Evolutionary conservation across 176 grass and related monocot genomes (phyloP).

Genomic region (Lolium rigidum): DNA sequence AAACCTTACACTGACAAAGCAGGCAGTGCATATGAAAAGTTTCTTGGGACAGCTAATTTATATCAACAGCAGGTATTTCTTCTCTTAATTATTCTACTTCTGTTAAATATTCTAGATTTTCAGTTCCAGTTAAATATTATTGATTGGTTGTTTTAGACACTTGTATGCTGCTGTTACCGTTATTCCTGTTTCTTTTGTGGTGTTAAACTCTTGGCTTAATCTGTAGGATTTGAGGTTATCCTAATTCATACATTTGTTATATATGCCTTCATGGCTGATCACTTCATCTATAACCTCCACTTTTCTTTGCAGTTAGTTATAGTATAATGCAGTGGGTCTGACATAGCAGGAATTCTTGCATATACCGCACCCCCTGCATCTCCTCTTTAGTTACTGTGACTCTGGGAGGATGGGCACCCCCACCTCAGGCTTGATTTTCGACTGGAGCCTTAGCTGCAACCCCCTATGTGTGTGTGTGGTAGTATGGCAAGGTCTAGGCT

Average conservation of each 20-base stretch:
- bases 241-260: constrained; percentile 29
- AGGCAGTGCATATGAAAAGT: constrained; percentile 45
- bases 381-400: background rate
- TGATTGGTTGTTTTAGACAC: background rate
- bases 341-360: background rate
- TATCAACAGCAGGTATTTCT: constrained; percentile 78
- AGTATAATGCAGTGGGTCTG: background rate
- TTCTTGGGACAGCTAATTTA: constrained; percentile 58
- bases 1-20: constrained; percentile 73
- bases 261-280: background rate
- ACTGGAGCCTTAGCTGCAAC: no score
- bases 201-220: no score
- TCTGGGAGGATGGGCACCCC: background rate
- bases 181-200: background rate
- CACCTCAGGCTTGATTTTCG: background rate
- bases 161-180: background rate
- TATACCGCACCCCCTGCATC: background rate
- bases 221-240: background rate
- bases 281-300: background rate
- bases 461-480: background rate
- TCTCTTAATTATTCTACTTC: constrained; percentile 10
- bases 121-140: background rate
- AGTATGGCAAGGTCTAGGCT: background rate
- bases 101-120: constrained; percentile 7
- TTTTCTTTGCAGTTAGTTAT: background rate